These are phyloP conservation scores for Leccinum incarnatum DNA, from an alignment of 768 basidiomycete species.

Conservation along the genomic window DNA sequence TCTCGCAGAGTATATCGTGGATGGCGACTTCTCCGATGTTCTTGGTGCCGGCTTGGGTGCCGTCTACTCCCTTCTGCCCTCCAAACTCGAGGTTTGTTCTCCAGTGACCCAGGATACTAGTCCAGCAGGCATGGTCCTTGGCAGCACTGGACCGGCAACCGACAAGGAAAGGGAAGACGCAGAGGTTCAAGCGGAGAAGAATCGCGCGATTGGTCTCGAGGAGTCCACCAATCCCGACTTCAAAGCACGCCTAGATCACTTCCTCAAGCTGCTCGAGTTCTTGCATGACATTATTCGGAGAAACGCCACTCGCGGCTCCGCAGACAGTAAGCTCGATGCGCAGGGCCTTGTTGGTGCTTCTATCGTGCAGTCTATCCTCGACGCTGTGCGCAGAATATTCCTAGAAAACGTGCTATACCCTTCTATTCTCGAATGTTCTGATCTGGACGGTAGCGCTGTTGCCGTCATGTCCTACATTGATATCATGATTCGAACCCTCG, in stretches of 20 bases:
- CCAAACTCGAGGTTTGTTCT: slow-evolving; percentile 73
- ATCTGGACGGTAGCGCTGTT: slow-evolving; percentile 89
- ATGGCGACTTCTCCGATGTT: slow-evolving; percentile 98
- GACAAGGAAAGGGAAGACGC: slow-evolving; percentile 59
- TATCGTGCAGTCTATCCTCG: slow-evolving; percentile 79
- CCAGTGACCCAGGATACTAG: slow-evolving; percentile 38
- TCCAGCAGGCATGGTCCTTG: slow-evolving; percentile 67
- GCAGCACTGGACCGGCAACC: slow-evolving; percentile 52
- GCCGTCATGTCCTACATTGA: slow-evolving; percentile 96
- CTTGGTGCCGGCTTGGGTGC: slow-evolving; percentile 91
- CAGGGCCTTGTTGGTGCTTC: slow-evolving; percentile 72
- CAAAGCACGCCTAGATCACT: slow-evolving; percentile 77
- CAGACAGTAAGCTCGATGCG: slow-evolving; percentile 44
- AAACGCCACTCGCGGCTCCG: slow-evolving; percentile 44
- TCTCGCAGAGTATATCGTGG: slow-evolving; percentile 88
- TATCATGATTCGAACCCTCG: slow-evolving; percentile 75
- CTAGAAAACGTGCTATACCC: slow-evolving; percentile 93
- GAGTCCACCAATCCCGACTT: slow-evolving; percentile 75
- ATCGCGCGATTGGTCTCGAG: slow-evolving; percentile 66
- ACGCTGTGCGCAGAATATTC: slow-evolving; percentile 81
- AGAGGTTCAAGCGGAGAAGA: slow-evolving; percentile 48
- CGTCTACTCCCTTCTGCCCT: slow-evolving; percentile 87
- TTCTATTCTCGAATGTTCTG: slow-evolving; percentile 89
- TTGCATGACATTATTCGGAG: slow-evolving; percentile 83
- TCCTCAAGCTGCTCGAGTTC: slow-evolving; percentile 89